Evolutionary conservation across 768 basidiomycete species (phyloP).

Genomic region (Crassisporium funariophilum): DNA sequence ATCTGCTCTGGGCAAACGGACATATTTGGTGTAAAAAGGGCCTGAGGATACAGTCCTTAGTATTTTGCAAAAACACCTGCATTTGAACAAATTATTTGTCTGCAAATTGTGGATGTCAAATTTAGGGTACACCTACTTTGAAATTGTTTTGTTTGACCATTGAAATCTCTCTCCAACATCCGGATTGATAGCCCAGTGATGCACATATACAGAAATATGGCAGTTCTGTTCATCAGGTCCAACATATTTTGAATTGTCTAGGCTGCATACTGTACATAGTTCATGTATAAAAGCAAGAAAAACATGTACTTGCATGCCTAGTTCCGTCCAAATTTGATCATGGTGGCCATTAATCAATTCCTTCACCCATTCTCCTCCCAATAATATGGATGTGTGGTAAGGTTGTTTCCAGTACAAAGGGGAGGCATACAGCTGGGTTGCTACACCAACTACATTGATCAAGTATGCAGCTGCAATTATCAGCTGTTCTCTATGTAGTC

Average conservation of each 20-base stretch:
- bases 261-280: too few relatives aligned
- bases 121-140: not conserved
- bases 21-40: conserved; percentile 5
- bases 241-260: too few relatives aligned
- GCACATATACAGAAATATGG: too few relatives aligned
- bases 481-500: not conserved
- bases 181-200: conserved; percentile 1
- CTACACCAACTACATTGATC: conserved; percentile 3
- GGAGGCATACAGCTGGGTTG: conserved; percentile 1
- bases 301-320: conserved; percentile 10
- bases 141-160: conserved; percentile 1
- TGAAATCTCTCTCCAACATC: conserved; percentile 2
- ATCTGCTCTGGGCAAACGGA: too few relatives aligned
- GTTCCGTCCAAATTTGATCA: conserved; percentile 13
- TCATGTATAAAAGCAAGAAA: conserved; percentile 4
- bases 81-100: conserved; percentile 4
- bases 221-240: too few relatives aligned
- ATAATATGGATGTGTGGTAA: conserved; percentile 16
- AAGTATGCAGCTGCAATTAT: conserved; percentile 3
- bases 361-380: conserved; percentile 13
- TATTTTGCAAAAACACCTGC: not conserved
- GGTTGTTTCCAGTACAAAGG: conserved; percentile 9
- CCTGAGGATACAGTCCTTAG: conserved; percentile 11
- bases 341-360: conserved; percentile 16
- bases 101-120: not conserved